Percentiles rank a stretch among this genome's conserved stretches.
These are phyloP conservation scores for Cercospora brassicicola DNA, from an alignment of 2,329 filamentous ascomycete species.

Conservation along the genomic window DNA sequence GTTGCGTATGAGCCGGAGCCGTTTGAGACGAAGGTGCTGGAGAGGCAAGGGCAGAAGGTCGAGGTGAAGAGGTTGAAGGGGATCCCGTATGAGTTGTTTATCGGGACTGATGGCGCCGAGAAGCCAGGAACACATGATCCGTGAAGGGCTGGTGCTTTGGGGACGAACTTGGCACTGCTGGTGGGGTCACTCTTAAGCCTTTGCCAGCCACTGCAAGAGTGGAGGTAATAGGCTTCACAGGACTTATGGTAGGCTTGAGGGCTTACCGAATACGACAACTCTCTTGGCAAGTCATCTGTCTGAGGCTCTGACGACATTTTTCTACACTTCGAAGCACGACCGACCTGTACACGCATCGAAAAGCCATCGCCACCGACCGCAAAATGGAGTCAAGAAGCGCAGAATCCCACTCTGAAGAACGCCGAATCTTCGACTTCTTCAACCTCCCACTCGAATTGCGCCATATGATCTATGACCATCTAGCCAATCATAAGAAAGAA, in stretches of 20 bases:
- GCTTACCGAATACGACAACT: not conserved
- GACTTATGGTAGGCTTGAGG: not conserved
- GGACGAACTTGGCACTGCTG: not conserved
- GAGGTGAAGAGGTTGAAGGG: conserved; percentile 6
- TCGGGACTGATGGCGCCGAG: not conserved
- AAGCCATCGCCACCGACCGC: not conserved
- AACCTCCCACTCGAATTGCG: not conserved
- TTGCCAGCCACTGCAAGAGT: not conserved
- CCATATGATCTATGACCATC: not conserved
- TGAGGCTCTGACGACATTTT: not conserved
- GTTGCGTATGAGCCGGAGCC: conserved; percentile 21
- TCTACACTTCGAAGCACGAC: not conserved
- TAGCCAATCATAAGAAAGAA: not conserved
- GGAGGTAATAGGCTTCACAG: not conserved
- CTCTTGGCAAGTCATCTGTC: not conserved
- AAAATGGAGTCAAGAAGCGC: not conserved
- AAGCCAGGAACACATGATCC: not conserved
- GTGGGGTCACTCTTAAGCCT: not conserved
- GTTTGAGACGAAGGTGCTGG: not conserved
- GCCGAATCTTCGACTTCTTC: not conserved
- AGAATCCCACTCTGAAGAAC: not conserved
- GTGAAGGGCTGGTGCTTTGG: not conserved
- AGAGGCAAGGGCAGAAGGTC: conserved; percentile 1
- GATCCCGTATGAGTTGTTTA: conserved; percentile 12
- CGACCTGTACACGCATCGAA: not conserved